Evolutionary conservation across 1,284 basidiomycete genomes (phyloP).

Genomic region (Hypsizygus ulmarius): DNA sequence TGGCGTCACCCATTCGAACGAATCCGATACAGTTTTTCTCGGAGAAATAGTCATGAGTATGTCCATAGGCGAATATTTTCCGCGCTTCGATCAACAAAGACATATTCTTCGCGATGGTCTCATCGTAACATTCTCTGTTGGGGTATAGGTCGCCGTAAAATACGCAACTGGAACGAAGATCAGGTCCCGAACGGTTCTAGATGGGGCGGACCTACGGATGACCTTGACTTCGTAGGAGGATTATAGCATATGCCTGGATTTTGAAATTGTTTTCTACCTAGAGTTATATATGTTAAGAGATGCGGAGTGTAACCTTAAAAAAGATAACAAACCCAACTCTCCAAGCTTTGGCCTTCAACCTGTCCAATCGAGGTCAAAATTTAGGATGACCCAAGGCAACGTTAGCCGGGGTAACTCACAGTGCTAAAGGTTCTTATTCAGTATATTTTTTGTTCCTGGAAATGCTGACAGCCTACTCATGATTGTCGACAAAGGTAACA

Average conservation of each 20-base stretch:
- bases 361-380: conserved; percentile 23
- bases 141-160: conserved; percentile 91
- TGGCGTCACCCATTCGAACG: conserved; percentile 54
- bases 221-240: conserved; percentile 80
- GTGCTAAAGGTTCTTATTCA: conserved; percentile 40
- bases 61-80: conserved; percentile 63
- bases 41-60: conserved; percentile 55
- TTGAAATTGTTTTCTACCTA: conserved; percentile 72
- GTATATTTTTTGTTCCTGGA: not conserved
- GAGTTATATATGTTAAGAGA: not conserved
- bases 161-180: conserved; percentile 62
- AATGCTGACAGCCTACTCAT: conserved; percentile 54
- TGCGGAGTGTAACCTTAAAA: not conserved
- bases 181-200: not conserved
- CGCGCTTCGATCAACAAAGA: conserved; percentile 55
- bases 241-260: conserved; percentile 82
- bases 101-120: conserved; percentile 48
- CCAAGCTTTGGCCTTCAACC: conserved; percentile 71
- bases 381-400: not conserved
- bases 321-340: conserved; percentile 68
- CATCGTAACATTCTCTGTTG: conserved; percentile 62
- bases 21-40: conserved; percentile 71
- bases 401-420: conserved; percentile 34
- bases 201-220: conserved; percentile 65
- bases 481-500: conserved; percentile 82